phyloP scores from a whole-genome alignment of 208 protist species.

The Trypanosoma rangeli region DNA sequence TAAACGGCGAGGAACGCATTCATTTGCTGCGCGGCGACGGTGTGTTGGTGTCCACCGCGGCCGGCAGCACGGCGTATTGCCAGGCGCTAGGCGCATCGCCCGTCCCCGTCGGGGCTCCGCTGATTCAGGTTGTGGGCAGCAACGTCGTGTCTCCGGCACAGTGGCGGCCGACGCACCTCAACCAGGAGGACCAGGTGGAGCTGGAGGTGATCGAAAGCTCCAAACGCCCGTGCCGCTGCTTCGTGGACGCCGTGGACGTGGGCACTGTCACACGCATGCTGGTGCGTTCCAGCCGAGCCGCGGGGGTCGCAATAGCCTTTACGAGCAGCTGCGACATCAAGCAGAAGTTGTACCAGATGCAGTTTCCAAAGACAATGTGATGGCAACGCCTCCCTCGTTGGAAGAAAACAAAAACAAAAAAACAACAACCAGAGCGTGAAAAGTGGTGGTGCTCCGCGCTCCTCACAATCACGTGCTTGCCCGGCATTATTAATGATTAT shows the following conservation, averaged over 20 bases:
- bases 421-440: background rate
- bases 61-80: constrained; percentile 89
- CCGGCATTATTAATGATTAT: background rate
- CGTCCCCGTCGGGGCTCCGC: constrained; percentile 79
- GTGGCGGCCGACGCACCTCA: constrained; percentile 84
- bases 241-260: constrained; percentile 85
- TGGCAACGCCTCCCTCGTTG: no score
- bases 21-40: constrained; percentile 78
- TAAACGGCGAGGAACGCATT: constrained; percentile 89
- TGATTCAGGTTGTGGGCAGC: constrained; percentile 90
- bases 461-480: background rate
- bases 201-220: constrained; percentile 83
- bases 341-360: constrained; percentile 89
- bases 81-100: constrained; percentile 85
- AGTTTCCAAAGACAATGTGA: constrained; percentile 59
- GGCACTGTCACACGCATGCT: constrained; percentile 83
- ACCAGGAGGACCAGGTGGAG: constrained; percentile 89
- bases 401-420: background rate
- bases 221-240: constrained; percentile 87
- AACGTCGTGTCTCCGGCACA: constrained; percentile 88
- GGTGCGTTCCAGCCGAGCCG: constrained; percentile 82
- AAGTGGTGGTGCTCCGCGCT: background rate
- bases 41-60: constrained; percentile 86
- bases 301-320: constrained; percentile 81
- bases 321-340: constrained; percentile 86